Evolutionary conservation across 164 flowering plant genomes (phyloP), one percentile per base, ranked within the genome.

Genomic region (Sedum album): DNA sequence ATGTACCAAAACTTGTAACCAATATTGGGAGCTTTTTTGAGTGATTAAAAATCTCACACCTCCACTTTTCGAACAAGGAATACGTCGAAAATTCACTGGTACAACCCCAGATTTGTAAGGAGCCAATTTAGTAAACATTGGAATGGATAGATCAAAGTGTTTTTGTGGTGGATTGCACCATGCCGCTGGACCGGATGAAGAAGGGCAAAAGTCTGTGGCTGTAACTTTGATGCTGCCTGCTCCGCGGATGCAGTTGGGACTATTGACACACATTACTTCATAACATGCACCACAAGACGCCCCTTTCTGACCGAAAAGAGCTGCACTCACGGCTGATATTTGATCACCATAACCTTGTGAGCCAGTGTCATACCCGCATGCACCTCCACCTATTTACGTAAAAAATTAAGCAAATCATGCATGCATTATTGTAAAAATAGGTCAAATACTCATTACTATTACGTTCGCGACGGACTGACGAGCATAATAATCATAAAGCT

Each of bases 351-450:
- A n/a, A n/a, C n/a, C n/a, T n/a, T n/a, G n/a, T n/a, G n/a, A n/a
- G n/a, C n/a, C 80, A 51, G 60, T 48, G 3, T 74, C 74, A 51
- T 81, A 78, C 44, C 84, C 83, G 31, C 81, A 76, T 21, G 79
- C 79, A 39, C 73, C 74, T 39, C 51, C 79, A 53, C 60, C 60
- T 53, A 10, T 5, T 21, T 23, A n/a, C n/a, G n/a, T n/a, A n/a
- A n/a, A n/a, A n/a, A n/a, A n/a, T 6, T 14, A 5, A 53, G 6
- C n/a, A 49, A 21, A 10, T 38, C 5, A 23, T 25, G 21, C 23
- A 20, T 20, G 21, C 13, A 51, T 2, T n/a, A 51, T 53, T 48
- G 5, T 2, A 44, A 44, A 11, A 3, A 44, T 44, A 11, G 14
- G 15, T 15, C 15, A 3, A 48, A 4, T 18, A 20, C 0, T 5